Conservation (phyloP, 305 asterid genomes). For the Fraxinus baroniana region DNA sequence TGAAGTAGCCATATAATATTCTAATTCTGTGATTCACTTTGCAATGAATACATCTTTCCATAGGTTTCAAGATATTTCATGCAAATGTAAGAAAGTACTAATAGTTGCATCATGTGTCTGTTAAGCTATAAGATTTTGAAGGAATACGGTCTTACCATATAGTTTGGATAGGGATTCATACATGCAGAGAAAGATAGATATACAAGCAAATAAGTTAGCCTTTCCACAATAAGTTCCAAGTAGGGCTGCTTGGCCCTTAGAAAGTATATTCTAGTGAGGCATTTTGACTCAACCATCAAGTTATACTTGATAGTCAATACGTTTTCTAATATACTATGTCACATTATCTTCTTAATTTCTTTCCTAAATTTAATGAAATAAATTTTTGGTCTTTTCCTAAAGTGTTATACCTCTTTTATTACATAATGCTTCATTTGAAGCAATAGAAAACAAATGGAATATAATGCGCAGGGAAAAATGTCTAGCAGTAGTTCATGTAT, state of each 20-base stretch:
- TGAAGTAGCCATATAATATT: not conserved
- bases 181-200: not conserved
- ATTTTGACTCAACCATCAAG: constrained; percentile 2
- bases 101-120: not conserved
- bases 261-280: not conserved
- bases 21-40: not conserved
- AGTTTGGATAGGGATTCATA: constrained; percentile 4
- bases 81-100: not conserved
- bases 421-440: not conserved
- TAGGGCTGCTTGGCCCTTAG: not conserved
- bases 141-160: not conserved
- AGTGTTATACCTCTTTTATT: constrained; percentile 1
- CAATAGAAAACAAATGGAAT: not conserved
- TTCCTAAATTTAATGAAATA: not conserved
- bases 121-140: not conserved
- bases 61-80: not conserved
- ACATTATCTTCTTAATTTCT: not conserved
- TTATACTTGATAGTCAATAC: not conserved
- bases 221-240: constrained; percentile 1
- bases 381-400: not conserved
- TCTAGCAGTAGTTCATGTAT: not conserved
- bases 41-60: constrained; percentile 1
- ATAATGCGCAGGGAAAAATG: not conserved
- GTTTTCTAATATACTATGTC: constrained; percentile 6
- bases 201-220: not conserved